Evolutionary conservation across 371 early-diverging fungal genomes (phyloP), one percentile per base, ranked within the genome.

Genomic region (Circinella umbellata): DNA sequence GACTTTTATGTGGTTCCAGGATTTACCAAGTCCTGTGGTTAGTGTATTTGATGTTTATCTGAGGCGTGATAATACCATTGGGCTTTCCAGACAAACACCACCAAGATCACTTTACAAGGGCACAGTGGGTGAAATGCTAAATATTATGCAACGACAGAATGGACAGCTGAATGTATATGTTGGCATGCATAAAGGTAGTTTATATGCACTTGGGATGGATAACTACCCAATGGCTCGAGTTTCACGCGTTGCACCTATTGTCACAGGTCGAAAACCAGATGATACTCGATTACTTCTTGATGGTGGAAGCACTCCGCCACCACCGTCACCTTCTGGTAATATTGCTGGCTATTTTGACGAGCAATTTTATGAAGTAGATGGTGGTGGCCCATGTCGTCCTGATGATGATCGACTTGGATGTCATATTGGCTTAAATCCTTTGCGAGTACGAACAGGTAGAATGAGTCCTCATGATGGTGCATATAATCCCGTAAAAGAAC

Each of bases 181-280:
- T 6, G 89, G 91, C 35, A 72, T 76, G 4, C 75, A 88, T 36
- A 77, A 86, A 47, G 89, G 85, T 37, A 87, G 83, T 49, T 75
- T 89, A 3, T 91, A 85, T 67, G 86, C 88, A 3, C 74, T 91
- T 8, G 88, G 89, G 0, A 74, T 72, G 20, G 82, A 88, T 14
- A 82, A 85, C 42, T 91, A 88, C 47, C 90, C 92, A 8, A 70
- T 87, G 14, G 79, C 86, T 11, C 85, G 84, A 64, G 77, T 76
- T 61, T 80, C 81, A 51, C 74, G 69, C 47, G 82, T 76, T 74
- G 80, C 78, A 36, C 81, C 69, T 64, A 80, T 76, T 71, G 73
- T 65, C 66, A 86, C 76, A 36, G 86, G 68, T 18, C 66, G 70
- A 68, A 70, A 62, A 4, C 82, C 77, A 51, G 79, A 77, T 42